Percentiles rank a stretch among this genome's conserved stretches.
phyloP scores from a whole-genome alignment of 805 yeast species.

The Metschnikowia henanensis region DNA sequence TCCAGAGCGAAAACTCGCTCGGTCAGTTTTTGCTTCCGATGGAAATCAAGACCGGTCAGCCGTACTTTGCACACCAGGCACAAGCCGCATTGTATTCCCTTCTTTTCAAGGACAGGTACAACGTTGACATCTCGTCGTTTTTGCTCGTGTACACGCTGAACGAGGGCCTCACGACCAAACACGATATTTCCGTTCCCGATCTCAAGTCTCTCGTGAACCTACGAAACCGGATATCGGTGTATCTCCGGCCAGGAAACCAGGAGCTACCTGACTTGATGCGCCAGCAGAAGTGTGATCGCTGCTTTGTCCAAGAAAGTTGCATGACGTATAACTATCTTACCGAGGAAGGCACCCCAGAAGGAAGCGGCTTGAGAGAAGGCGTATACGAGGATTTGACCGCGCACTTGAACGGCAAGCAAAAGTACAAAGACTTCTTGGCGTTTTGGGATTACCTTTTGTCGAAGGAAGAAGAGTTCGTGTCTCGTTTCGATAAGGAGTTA shows the following conservation, averaged over 20 bases:
- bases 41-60: slow-evolving; percentile 87
- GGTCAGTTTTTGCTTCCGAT: slow-evolving; percentile 68
- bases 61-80: slow-evolving; percentile 70
- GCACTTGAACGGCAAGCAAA: slow-evolving; percentile 41
- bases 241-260: slow-evolving; percentile 49
- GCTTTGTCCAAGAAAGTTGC: slow-evolving; percentile 57
- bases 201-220: slow-evolving; percentile 66
- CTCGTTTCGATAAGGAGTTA: slow-evolving; percentile 56
- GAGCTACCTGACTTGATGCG: slow-evolving; percentile 54
- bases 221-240: slow-evolving; percentile 68
- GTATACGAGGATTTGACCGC: slow-evolving; percentile 49
- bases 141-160: slow-evolving; percentile 71
- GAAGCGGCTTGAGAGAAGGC: slow-evolving; percentile 51
- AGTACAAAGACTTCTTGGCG: slow-evolving; percentile 55
- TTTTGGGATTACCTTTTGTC: slow-evolving; percentile 76
- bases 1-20: slow-evolving; percentile 31
- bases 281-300: slow-evolving; percentile 58
- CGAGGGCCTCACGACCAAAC: slow-evolving; percentile 51
- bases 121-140: slow-evolving; percentile 60
- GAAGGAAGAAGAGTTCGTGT: slow-evolving; percentile 66
- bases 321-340: slow-evolving; percentile 61
- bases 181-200: slow-evolving; percentile 55
- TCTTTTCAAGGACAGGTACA: slow-evolving; percentile 77
- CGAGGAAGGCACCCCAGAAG: slow-evolving; percentile 57
- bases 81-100: slow-evolving; percentile 84